Conservation (phyloP, 306 rosid species). For the Comarum palustre region DNA sequence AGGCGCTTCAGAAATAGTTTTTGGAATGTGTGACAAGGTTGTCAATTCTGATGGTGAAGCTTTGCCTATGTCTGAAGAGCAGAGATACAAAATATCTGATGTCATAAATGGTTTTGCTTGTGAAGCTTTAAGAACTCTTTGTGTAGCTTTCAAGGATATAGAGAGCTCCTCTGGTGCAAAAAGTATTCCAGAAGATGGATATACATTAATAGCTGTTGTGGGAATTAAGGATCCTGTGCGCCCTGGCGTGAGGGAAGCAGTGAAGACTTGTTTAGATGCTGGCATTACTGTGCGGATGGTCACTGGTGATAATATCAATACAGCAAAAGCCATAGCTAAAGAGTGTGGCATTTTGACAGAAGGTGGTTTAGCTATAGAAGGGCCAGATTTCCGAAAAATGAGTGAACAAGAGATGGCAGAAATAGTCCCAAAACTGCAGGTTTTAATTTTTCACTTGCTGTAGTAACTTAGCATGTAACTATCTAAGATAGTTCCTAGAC, state of each 20-base stretch:
- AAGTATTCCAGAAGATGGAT: constrained; percentile 53
- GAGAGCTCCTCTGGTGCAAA: constrained; percentile 29
- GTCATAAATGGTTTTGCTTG: constrained; percentile 60
- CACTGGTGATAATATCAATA: constrained; percentile 88
- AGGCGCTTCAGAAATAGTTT: constrained; percentile 84
- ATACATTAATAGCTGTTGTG: constrained; percentile 56
- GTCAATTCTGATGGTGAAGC: constrained; percentile 52
- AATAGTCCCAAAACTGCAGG: constrained; percentile 86
- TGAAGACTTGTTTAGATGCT: constrained; percentile 65
- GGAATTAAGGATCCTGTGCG: constrained; percentile 96
- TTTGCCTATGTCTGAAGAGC: constrained; percentile 45
- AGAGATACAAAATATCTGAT: constrained; percentile 39
- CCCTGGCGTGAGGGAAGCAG: constrained; percentile 79
- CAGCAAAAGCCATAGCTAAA: constrained; percentile 92
- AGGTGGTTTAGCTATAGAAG: constrained; percentile 83
- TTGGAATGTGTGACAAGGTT: constrained; percentile 61
- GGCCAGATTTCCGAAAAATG: constrained; percentile 67
- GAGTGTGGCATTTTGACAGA: constrained; percentile 91
- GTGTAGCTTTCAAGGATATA: constrained; percentile 59
- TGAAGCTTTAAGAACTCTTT: constrained; percentile 79
- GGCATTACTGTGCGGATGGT: constrained; percentile 83
- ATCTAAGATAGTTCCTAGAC: neutral
- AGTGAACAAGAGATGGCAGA: constrained; percentile 50
- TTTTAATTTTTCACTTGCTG: constrained; percentile 16
- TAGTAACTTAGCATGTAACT: neutral